Percentiles rank a stretch among this genome's conserved stretches.
Conservation (phyloP, 202 grass and related monocot species). For the Digitaria exilis region DNA sequence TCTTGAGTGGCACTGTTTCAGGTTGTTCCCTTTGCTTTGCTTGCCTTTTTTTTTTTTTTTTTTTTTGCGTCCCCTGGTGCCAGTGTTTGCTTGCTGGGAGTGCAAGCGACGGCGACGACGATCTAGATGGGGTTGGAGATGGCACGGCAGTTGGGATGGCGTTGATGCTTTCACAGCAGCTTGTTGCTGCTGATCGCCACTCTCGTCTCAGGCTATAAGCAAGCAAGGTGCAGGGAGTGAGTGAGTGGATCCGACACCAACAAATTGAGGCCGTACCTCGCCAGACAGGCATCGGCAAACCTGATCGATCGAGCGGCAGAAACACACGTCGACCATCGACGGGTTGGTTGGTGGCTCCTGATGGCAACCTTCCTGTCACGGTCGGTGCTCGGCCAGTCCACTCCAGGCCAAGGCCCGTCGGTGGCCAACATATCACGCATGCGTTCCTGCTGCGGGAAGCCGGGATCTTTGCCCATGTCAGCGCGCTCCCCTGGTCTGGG, state of each 20-base stretch:
- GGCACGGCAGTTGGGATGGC: background rate
- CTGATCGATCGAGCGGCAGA: background rate
- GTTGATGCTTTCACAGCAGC: background rate
- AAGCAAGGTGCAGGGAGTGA: background rate
- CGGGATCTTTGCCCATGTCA: background rate
- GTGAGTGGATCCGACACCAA: conserved; percentile 44
- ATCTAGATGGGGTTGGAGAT: background rate
- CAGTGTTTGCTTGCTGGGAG: conserved; percentile 23
- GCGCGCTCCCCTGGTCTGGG: background rate
- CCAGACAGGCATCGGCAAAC: background rate
- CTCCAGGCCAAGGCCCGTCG: too few relatives aligned
- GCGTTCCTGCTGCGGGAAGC: conserved; percentile 1
- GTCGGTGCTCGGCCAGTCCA: background rate
- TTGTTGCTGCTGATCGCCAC: background rate
- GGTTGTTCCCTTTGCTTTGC: too few relatives aligned
- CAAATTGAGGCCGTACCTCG: conserved; percentile 49
- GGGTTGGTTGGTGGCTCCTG: conserved; percentile 33
- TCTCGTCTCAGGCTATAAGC: background rate
- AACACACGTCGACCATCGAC: background rate
- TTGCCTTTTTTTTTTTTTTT: too few relatives aligned
- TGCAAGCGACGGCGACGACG: background rate
- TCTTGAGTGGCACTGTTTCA: too few relatives aligned
- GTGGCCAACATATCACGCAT: conserved; percentile 34
- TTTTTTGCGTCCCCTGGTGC: background rate
- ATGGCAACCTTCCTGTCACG: background rate